Percentiles rank a stretch among this genome's conserved stretches.
These are phyloP conservation scores for Trichophyton simii DNA, from an alignment of 2,329 filamentous ascomycete genomes.

Conservation along the genomic window DNA sequence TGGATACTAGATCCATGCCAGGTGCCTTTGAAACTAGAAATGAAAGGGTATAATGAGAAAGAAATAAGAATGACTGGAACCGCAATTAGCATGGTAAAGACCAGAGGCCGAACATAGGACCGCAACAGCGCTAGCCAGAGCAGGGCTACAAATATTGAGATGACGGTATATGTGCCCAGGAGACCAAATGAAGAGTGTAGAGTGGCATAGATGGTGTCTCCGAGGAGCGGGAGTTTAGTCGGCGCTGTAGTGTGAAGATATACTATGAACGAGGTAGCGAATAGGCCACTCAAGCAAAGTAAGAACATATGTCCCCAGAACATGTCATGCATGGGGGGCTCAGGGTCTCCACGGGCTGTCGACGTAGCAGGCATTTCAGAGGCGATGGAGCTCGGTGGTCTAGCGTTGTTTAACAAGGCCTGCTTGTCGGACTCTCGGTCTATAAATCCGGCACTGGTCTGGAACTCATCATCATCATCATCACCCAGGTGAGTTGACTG, in stretches of 20 bases:
- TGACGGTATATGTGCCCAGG: slow-evolving; percentile 77
- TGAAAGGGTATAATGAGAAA: slow-evolving; percentile 81
- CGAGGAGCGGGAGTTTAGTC: slow-evolving; percentile 50
- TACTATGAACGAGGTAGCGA: slow-evolving; percentile 79
- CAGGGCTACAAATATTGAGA: slow-evolving; percentile 77
- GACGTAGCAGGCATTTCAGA: slow-evolving; percentile 46
- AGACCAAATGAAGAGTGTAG: slow-evolving; percentile 78
- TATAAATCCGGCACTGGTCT: slow-evolving; percentile 32
- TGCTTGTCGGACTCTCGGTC: slow-evolving; percentile 43
- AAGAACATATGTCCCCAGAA: slow-evolving; percentile 89
- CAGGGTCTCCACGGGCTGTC: slow-evolving; percentile 47
- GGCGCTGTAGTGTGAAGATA: slow-evolving; percentile 76
- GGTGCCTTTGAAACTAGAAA: slow-evolving; percentile 72
- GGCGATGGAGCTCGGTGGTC: slow-evolving; percentile 37
- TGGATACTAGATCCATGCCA: slow-evolving; percentile 68
- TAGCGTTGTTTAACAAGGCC: slow-evolving; percentile 32
- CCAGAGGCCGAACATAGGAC: slow-evolving; percentile 75
- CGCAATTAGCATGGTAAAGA: slow-evolving; percentile 66
- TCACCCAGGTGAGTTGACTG: slow-evolving; percentile 30
- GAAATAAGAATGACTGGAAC: slow-evolving; percentile 78
- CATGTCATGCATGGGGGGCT: slow-evolving; percentile 69
- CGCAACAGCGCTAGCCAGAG: slow-evolving; percentile 81
- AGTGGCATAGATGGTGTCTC: slow-evolving; percentile 89
- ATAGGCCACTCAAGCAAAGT: slow-evolving; percentile 68
- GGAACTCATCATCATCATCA: slow-evolving; percentile 27